Percentiles rank a stretch among this genome's conserved stretches.
These are phyloP conservation scores for Malus hybrid DNA, from an alignment of 331 rosid genomes.

Conservation along the genomic window DNA sequence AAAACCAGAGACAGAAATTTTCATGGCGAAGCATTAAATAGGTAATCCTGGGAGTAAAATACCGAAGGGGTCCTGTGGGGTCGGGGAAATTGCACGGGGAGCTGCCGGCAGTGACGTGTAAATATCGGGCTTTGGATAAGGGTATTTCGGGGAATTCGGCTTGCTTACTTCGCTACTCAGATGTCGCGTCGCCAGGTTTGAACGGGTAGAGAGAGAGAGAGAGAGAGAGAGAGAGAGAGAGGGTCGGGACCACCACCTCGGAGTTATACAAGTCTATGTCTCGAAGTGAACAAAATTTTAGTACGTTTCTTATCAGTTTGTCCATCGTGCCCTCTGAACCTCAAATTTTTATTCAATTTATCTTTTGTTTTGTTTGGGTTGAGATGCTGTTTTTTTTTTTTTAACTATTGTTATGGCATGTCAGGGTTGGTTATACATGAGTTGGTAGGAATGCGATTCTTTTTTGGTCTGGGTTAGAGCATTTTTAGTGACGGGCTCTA, in stretches of 20 bases:
- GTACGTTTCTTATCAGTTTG: neutral
- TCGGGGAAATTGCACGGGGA: constrained; percentile 19
- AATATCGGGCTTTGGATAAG: neutral
- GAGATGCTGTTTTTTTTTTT: too few relatives aligned
- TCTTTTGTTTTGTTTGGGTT: too few relatives aligned
- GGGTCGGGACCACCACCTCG: constrained; percentile 20
- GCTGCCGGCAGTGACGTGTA: neutral
- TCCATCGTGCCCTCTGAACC: neutral
- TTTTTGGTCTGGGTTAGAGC: too few relatives aligned
- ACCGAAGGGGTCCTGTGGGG: neutral
- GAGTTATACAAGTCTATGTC: neutral
- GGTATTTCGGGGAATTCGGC: constrained; percentile 16
- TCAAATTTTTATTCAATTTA: too few relatives aligned
- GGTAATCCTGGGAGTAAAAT: constrained; percentile 28
- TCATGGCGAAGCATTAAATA: constrained; percentile 44
- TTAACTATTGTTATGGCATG: neutral
- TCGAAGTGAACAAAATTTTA: neutral
- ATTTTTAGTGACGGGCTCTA: too few relatives aligned
- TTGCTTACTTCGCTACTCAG: neutral
- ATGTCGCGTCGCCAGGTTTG: neutral
- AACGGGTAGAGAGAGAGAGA: neutral
- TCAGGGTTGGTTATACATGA: too few relatives aligned
- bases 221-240: neutral
- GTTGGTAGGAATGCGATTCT: too few relatives aligned
- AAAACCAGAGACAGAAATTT: constrained; percentile 7